These are phyloP conservation scores for Podila epicladia DNA, from an alignment of 192 early-diverging fungal species.

Conservation along the genomic window DNA sequence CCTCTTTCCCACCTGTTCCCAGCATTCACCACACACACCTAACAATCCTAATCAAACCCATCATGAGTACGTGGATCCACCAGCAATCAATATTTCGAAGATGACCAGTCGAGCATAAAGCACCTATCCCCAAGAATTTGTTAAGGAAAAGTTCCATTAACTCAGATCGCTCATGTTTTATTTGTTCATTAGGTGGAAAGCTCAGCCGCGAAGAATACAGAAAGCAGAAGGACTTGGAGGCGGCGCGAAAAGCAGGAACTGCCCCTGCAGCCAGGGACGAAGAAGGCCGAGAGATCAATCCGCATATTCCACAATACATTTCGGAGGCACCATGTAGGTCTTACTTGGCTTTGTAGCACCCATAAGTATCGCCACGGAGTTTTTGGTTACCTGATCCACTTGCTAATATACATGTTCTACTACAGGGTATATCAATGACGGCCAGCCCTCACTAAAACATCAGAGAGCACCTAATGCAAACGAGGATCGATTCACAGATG, in stretches of 20 bases:
- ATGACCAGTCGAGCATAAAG: too few species aligned
- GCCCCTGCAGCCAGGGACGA: conserved; percentile 87
- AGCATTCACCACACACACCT: too few species aligned
- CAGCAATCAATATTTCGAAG: too few species aligned
- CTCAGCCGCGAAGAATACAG: conserved; percentile 95
- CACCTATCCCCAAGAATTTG: too few species aligned
- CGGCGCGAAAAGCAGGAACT: conserved; percentile 94
- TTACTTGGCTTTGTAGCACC: background rate
- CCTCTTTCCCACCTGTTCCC: too few species aligned
- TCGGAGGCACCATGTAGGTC: conserved; percentile 88
- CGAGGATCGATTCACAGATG: conserved; percentile 51
- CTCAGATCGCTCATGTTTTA: too few species aligned
- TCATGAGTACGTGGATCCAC: background rate
- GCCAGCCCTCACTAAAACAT: conserved; percentile 87
- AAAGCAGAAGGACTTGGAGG: conserved; percentile 94
- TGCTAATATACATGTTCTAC: background rate
- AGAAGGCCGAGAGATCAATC: conserved; percentile 95
- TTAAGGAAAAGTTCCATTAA: too few species aligned
- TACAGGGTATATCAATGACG: conserved; percentile 79
- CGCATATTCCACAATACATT: conserved; percentile 98
- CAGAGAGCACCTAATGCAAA: conserved; percentile 66
- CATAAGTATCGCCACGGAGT: background rate
- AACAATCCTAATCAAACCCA: background rate
- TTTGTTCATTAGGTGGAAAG: conserved; percentile 58
- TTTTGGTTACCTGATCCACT: background rate